A percentile compares a stretch with the other conserved stretches of the same genome.
These are phyloP conservation scores for Novymonas esmeraldas DNA, from an alignment of 208 protist genomes.

Conservation along the genomic window DNA sequence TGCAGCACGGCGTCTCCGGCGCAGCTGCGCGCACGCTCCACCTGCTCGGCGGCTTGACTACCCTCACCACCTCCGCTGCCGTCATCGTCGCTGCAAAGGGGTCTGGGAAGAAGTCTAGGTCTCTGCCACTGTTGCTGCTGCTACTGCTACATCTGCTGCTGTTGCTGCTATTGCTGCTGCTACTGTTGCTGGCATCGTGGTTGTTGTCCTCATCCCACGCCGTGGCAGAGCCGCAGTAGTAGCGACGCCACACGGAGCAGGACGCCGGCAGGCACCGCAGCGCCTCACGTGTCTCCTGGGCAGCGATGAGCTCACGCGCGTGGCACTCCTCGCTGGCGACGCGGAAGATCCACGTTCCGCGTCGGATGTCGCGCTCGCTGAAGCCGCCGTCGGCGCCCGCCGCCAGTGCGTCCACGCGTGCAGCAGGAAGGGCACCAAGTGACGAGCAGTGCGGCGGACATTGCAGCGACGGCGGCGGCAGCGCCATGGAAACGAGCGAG, in stretches of 20 bases:
- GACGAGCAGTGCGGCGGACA: background rate
- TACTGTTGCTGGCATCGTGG: too few relatives aligned
- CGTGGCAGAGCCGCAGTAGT: background rate
- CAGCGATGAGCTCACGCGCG: constrained; percentile 48
- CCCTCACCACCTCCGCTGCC: too few relatives aligned
- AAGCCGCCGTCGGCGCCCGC: background rate
- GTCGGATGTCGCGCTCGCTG: constrained; percentile 19
- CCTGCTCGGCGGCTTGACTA: too few relatives aligned
- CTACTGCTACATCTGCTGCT: too few relatives aligned
- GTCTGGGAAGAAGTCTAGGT: too few relatives aligned
- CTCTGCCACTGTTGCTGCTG: too few relatives aligned
- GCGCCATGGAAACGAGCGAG: background rate
- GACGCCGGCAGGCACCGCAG: constrained; percentile 38
- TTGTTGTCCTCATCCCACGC: background rate
- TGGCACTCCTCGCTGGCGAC: constrained; percentile 56
- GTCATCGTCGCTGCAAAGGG: too few relatives aligned
- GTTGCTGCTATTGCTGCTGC: too few relatives aligned
- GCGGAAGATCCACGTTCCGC: constrained; percentile 27
- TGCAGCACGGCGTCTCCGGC: too few relatives aligned
- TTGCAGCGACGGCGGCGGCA: background rate
- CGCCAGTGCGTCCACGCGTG: background rate
- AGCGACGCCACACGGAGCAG: constrained; percentile 14
- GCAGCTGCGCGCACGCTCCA: too few relatives aligned
- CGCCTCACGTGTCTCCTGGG: constrained; percentile 41
- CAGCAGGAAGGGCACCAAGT: background rate